Conservation (phyloP, 306 rosid species). For the Hippophae gyantsensis region DNA sequence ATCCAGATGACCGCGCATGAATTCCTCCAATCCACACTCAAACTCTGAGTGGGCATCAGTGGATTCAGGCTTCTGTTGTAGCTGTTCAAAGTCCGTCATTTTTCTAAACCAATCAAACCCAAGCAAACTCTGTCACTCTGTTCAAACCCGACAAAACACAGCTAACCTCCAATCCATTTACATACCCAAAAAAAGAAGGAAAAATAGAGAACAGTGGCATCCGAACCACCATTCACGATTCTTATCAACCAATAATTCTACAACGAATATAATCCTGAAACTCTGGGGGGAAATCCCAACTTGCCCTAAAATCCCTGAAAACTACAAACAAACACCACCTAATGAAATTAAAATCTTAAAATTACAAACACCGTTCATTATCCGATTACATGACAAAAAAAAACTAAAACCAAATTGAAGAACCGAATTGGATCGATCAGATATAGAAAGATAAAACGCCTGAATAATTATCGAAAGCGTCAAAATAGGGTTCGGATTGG, state of each 20-base stretch:
- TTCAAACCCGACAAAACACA: conserved; percentile 15
- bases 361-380: conserved; percentile 24
- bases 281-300: too few relatives aligned
- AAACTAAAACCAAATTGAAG: conserved; percentile 3
- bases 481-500: conserved; percentile 25
- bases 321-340: conserved; percentile 19
- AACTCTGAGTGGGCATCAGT: conserved; percentile 65
- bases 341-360: conserved; percentile 29
- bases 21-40: conserved; percentile 81
- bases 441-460: conserved; percentile 17
- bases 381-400: conserved; percentile 16
- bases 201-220: conserved; percentile 8
- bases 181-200: conserved; percentile 10
- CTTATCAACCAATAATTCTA: conserved; percentile 16
- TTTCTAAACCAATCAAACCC: conserved; percentile 24
- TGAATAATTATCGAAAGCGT: conserved; percentile 15
- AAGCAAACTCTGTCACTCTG: conserved; percentile 28
- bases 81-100: conserved; percentile 81
- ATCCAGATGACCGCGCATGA: conserved; percentile 92
- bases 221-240: conserved; percentile 40
- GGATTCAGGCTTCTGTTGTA: conserved; percentile 91
- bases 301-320: too few relatives aligned
- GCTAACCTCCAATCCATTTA: conserved; percentile 26
- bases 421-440: conserved; percentile 23
- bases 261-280: background rate